Percentiles rank a stretch among this genome's conserved stretches.
phyloP scores from a whole-genome alignment of 306 rosid genomes.

The Vigna radiata region DNA sequence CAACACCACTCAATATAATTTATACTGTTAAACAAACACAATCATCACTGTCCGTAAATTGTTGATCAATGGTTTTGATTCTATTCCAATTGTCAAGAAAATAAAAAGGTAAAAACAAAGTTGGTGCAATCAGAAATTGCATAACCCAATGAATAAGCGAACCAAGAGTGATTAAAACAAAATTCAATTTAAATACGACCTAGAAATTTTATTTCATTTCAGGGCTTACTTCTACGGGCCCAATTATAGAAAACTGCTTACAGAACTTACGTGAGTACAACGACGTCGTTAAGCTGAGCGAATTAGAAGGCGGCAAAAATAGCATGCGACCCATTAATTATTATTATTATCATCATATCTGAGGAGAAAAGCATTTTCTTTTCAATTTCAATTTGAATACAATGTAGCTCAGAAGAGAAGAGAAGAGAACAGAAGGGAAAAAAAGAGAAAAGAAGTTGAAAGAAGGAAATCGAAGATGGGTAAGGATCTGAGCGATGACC shows the following conservation, averaged over 20 bases:
- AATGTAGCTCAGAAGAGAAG: not conserved
- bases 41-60: too few species aligned
- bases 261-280: not conserved
- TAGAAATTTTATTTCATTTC: too few species aligned
- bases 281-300: not conserved
- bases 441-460: not conserved
- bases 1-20: too few species aligned
- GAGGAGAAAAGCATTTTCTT: not conserved
- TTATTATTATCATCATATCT: not conserved
- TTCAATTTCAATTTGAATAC: slow-evolving; percentile 37
- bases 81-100: too few species aligned
- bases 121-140: too few species aligned
- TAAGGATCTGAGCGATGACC: slow-evolving; percentile 92
- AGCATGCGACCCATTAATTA: not conserved
- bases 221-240: slow-evolving; percentile 37
- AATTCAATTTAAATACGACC: too few species aligned
- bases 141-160: too few species aligned
- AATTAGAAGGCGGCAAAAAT: not conserved
- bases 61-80: too few species aligned
- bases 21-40: too few species aligned
- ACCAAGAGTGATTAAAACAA: too few species aligned
- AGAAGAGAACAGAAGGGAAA: not conserved
- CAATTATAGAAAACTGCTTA: not conserved
- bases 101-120: too few species aligned
- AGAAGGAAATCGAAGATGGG: slow-evolving; percentile 57